Percentiles rank a stretch among this genome's conserved stretches.
phyloP scores from a whole-genome alignment of 2,329 filamentous ascomycete genomes.

The Cladosporium velox region DNA sequence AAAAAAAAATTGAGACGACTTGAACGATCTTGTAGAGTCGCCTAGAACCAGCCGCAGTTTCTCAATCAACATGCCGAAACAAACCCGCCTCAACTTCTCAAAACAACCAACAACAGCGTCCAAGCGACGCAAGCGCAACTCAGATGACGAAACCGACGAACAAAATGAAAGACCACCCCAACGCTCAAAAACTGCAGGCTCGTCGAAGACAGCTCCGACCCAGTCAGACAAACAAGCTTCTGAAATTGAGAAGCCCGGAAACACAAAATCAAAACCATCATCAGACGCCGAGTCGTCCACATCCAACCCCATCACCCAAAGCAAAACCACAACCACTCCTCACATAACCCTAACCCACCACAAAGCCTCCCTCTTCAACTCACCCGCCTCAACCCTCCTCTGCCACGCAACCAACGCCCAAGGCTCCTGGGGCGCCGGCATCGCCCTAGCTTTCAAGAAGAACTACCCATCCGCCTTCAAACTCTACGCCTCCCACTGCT shows the following conservation, averaged over 20 bases:
- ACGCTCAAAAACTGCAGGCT: not conserved
- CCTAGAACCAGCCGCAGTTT: too few relatives aligned
- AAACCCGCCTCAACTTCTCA: constrained; percentile 1
- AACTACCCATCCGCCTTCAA: constrained; percentile 55
- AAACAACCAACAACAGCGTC: not conserved
- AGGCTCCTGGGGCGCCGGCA: constrained; percentile 61
- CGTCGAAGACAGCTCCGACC: not conserved
- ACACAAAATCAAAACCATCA: not conserved
- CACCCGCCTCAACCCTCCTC: constrained; percentile 52
- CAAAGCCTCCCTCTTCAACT: constrained; percentile 55
- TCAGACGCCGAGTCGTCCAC: not conserved
- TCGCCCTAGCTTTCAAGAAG: constrained; percentile 54
- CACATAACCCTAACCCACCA: constrained; percentile 24
- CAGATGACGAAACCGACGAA: not conserved
- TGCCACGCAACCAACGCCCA: constrained; percentile 63
- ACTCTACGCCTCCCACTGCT: constrained; percentile 53
- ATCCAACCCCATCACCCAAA: not conserved
- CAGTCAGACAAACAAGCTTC: too few relatives aligned
- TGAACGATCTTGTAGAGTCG: not conserved
- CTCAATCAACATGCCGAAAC: not conserved
- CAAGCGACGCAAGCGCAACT: constrained; percentile 7
- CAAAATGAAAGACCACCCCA: not conserved
- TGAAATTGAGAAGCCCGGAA: not conserved
- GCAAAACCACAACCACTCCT: not conserved
- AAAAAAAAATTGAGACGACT: not conserved